Evolutionary conservation across 495 filamentous ascomycete species (phyloP).

Genomic region (Thozetella sp.): DNA sequence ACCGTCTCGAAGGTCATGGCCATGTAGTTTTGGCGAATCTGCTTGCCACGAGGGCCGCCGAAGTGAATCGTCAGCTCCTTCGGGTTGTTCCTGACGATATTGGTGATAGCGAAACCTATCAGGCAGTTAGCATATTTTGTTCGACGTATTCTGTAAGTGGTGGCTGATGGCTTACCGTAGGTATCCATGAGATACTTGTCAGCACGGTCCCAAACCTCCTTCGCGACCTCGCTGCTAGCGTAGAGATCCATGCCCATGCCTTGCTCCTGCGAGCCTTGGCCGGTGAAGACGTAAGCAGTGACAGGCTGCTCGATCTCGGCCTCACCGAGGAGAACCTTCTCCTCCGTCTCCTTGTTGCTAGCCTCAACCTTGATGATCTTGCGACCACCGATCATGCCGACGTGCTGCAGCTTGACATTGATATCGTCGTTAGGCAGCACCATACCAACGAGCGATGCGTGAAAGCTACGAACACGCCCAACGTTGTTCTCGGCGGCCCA

Average conservation of each 20-base stretch:
- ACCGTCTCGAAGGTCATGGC: slow-evolving; percentile 99
- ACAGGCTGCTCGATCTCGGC: slow-evolving; percentile 99
- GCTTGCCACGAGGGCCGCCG: slow-evolving; percentile 93
- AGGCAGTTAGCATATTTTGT: slow-evolving; percentile 39
- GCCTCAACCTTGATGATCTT: slow-evolving; percentile 99
- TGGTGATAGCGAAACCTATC: slow-evolving; percentile 90
- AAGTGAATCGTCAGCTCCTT: slow-evolving; percentile 99
- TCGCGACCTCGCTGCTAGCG: slow-evolving; percentile 84
- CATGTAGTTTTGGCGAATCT: slow-evolving; percentile 99
- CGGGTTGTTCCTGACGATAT: slow-evolving; percentile 99
- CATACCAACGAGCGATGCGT: slow-evolving; percentile 95
- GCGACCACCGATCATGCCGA: slow-evolving; percentile 96
- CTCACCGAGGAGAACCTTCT: slow-evolving; percentile 92
- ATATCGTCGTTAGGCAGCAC: slow-evolving; percentile 95
- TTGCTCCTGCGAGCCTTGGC: slow-evolving; percentile 96
- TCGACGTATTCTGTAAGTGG: background rate
- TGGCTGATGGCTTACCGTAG: slow-evolving; percentile 70
- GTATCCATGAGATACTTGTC: slow-evolving; percentile 99
- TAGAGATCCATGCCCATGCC: slow-evolving; percentile 99
- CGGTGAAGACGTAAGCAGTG: slow-evolving; percentile 96
- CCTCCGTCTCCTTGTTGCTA: slow-evolving; percentile 89
- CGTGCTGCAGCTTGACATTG: slow-evolving; percentile 89
- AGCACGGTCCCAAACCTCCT: slow-evolving; percentile 97
- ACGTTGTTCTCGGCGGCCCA: slow-evolving; percentile 99
- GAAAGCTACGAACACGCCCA: slow-evolving; percentile 95